Evolutionary conservation across 1,284 basidiomycete species (phyloP).

Genomic region (Wolfiporia cocos): DNA sequence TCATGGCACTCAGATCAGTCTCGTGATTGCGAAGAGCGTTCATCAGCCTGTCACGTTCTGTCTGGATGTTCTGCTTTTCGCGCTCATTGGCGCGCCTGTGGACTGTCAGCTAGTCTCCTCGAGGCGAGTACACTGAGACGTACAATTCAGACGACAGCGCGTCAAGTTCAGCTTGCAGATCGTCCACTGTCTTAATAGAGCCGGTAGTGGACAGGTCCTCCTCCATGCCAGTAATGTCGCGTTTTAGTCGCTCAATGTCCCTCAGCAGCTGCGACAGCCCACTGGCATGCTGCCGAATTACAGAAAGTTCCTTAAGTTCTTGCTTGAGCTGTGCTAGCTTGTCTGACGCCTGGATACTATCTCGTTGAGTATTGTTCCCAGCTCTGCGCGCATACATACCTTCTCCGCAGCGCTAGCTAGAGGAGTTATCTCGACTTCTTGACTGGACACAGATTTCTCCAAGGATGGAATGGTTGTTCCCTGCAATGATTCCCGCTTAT

Average conservation of each 20-base stretch:
- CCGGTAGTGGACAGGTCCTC: conserved; percentile 65
- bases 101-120: neutral
- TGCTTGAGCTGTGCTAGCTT: conserved; percentile 41
- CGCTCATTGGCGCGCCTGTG: conserved; percentile 65
- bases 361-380: too few relatives aligned
- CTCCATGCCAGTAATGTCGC: conserved; percentile 66
- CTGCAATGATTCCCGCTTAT: too few relatives aligned
- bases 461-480: too few relatives aligned
- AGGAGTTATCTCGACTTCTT: too few relatives aligned
- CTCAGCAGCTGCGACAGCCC: conserved; percentile 57
- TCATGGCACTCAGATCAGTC: conserved; percentile 53
- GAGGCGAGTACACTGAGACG: conserved; percentile 20
- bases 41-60: conserved; percentile 65
- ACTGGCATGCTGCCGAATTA: conserved; percentile 59
- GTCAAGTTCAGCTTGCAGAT: conserved; percentile 76
- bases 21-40: conserved; percentile 50
- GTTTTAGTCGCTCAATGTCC: conserved; percentile 61
- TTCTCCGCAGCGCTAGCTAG: too few relatives aligned
- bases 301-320: conserved; percentile 57
- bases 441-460: too few relatives aligned
- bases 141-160: conserved; percentile 62
- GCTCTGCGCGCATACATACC: too few relatives aligned
- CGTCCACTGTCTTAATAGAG: conserved; percentile 76
- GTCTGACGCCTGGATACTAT: conserved; percentile 36
- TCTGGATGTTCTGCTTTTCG: conserved; percentile 52